These are phyloP conservation scores for Nannizzia gypsea DNA, from an alignment of 2,329 filamentous ascomycete species.

Conservation along the genomic window DNA sequence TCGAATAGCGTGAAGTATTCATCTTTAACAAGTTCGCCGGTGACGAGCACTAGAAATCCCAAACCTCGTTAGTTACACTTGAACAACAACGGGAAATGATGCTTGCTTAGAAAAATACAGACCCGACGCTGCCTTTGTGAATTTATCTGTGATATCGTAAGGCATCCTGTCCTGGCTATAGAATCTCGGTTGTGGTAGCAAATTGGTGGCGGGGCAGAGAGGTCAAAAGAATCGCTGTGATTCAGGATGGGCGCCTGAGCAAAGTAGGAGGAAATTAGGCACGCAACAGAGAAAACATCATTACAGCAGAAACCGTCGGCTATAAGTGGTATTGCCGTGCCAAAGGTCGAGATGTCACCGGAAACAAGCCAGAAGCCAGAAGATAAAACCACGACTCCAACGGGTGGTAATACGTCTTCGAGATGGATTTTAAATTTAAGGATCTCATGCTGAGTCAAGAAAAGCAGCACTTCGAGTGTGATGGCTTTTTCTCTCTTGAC, in stretches of 20 bases:
- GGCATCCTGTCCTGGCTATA: slow-evolving; percentile 26
- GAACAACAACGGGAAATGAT: neutral
- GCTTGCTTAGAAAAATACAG: slow-evolving; percentile 1
- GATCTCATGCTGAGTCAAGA: neutral
- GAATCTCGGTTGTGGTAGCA: neutral
- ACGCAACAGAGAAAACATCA: neutral
- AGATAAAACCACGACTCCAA: neutral
- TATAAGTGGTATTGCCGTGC: neutral
- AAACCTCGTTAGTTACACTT: slow-evolving; percentile 5
- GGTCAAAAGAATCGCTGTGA: neutral
- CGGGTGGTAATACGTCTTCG: neutral
- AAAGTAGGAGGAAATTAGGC: neutral
- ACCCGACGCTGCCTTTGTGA: slow-evolving; percentile 43
- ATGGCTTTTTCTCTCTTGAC: neutral
- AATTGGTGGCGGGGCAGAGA: neutral
- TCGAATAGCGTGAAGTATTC: slow-evolving; percentile 88
- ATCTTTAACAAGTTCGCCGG: slow-evolving; percentile 87
- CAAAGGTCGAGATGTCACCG: neutral
- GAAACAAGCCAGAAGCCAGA: too few species aligned
- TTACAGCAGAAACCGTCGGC: neutral
- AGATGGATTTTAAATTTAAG: neutral
- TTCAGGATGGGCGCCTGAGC: neutral
- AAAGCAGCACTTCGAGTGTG: neutral
- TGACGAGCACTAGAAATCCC: slow-evolving; percentile 49
- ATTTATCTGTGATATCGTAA: slow-evolving; percentile 45